A percentile compares a stretch with the other conserved stretches of the same genome.
Evolutionary conservation across 1,139 yeast genomes (phyloP).

Genomic region (Petasospora rhodanensis): DNA sequence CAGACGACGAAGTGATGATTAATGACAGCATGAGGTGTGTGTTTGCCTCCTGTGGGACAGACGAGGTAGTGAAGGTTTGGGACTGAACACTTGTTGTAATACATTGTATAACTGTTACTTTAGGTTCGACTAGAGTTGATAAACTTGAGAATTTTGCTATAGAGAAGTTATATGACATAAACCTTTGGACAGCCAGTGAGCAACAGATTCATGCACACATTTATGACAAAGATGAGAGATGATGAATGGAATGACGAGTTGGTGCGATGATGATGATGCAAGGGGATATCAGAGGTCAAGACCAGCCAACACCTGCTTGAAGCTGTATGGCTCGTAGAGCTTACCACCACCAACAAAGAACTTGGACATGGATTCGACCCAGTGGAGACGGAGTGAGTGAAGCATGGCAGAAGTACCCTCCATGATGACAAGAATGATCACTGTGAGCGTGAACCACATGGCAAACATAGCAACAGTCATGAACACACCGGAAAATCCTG

Average conservation of each 20-base stretch:
- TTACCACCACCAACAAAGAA: constrained; percentile 95
- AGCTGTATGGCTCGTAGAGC: constrained; percentile 78
- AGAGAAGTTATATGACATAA: too few species aligned
- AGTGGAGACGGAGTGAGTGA: constrained; percentile 91
- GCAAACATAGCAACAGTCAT: constrained; percentile 79
- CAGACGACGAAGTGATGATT: constrained; percentile 20
- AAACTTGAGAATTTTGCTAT: background rate
- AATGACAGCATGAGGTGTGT: constrained; percentile 46
- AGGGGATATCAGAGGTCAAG: constrained; percentile 20
- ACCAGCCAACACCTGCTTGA: constrained; percentile 33
- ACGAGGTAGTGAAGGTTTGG: constrained; percentile 52
- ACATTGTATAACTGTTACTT: too few species aligned
- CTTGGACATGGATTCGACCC: constrained; percentile 99
- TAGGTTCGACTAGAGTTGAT: too few species aligned
- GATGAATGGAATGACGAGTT: too few species aligned
- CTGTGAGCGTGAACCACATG: constrained; percentile 92
- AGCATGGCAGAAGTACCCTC: constrained; percentile 99
- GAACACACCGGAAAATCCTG: constrained; percentile 66
- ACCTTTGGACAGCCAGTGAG: too few species aligned
- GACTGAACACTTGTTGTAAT: too few species aligned
- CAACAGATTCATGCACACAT: too few species aligned
- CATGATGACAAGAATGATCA: constrained; percentile 89
- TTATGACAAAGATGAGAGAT: too few species aligned
- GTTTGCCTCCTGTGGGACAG: constrained; percentile 58
- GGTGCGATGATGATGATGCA: too few species aligned